These are phyloP conservation scores for Trichoderma endophyticum DNA, from an alignment of 2,329 filamentous ascomycete genomes.

Conservation along the genomic window DNA sequence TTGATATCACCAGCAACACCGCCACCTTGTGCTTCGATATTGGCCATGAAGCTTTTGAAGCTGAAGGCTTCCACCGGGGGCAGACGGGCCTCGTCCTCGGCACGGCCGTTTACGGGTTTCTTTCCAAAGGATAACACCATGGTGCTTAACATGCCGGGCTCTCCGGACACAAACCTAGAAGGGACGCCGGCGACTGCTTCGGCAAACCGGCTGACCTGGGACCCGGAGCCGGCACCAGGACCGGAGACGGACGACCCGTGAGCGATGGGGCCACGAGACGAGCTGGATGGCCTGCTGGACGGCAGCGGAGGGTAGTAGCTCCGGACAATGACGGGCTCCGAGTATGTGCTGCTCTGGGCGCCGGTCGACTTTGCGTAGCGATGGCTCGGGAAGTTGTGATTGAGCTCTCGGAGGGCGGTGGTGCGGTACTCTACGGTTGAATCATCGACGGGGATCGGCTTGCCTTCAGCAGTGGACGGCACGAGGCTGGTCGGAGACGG, in stretches of 20 bases:
- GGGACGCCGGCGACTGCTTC: conserved; percentile 32
- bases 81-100: conserved; percentile 44
- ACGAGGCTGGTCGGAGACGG: conserved; percentile 52
- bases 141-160: conserved; percentile 40
- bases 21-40: conserved; percentile 45
- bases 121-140: conserved; percentile 45
- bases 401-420: conserved; percentile 59
- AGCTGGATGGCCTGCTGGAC: conserved; percentile 32
- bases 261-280: conserved; percentile 30
- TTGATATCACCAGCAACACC: conserved; percentile 52
- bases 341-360: conserved; percentile 57
- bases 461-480: conserved; percentile 54
- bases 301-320: conserved; percentile 54
- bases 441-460: conserved; percentile 55
- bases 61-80: conserved; percentile 62
- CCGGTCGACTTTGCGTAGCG: conserved; percentile 56
- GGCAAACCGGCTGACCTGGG: conserved; percentile 30
- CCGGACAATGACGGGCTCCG: conserved; percentile 63
- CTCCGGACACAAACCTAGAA: conserved; percentile 30
- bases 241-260: conserved; percentile 28
- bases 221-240: conserved; percentile 19
- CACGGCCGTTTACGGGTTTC: conserved; percentile 29
- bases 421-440: conserved; percentile 55
- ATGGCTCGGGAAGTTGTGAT: conserved; percentile 55
- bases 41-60: conserved; percentile 62